phyloP scores from a whole-genome alignment of 2,329 filamentous ascomycete species.

The Coniella lustricola region DNA sequence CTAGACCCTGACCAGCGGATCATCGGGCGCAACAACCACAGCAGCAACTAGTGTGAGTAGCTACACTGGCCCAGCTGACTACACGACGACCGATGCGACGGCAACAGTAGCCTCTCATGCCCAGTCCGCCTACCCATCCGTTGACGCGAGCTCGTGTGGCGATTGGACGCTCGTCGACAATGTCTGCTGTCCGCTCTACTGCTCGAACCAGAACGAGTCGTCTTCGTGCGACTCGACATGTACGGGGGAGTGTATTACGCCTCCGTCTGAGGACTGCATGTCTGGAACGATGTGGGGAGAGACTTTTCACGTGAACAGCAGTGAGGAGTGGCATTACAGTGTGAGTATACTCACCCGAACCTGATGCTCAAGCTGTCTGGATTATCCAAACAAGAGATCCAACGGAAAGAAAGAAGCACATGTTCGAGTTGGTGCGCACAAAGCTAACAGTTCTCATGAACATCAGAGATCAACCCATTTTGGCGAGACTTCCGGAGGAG shows the following conservation, averaged over 20 bases:
- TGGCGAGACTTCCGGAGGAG: background rate
- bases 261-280: conserved; percentile 1
- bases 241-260: background rate
- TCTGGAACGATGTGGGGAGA: conserved; percentile 5
- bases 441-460: no score
- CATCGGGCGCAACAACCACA: background rate
- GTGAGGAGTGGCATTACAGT: background rate
- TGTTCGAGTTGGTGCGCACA: no score
- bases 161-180: conserved; percentile 3
- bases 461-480: conserved; percentile 3
- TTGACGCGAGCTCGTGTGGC: background rate
- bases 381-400: background rate
- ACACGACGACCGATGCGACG: conserved; percentile 4
- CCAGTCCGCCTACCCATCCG: background rate
- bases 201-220: conserved; percentile 1
- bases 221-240: background rate
- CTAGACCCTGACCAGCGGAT: background rate
- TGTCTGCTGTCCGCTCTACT: conserved; percentile 2
- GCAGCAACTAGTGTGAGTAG: background rate
- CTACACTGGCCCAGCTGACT: background rate
- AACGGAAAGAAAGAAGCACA: background rate
- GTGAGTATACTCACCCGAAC: background rate
- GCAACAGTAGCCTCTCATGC: background rate
- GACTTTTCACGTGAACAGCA: background rate
- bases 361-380: no score